Conservation (phyloP, 176 grass and related monocot species). For the Metroxylon sagu region DNA sequence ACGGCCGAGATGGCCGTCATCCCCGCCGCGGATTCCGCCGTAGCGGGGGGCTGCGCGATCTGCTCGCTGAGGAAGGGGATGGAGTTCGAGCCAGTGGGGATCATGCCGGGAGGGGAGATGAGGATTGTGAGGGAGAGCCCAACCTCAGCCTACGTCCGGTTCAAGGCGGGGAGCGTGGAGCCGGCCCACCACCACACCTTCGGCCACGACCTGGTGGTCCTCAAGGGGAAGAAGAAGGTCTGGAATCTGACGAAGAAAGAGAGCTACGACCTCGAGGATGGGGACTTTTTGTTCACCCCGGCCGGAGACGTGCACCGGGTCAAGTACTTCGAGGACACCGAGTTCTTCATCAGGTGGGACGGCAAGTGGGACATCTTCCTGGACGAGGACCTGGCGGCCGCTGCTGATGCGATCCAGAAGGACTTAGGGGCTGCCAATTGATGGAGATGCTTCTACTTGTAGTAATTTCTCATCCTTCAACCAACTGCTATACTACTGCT, state of each 20-base stretch:
- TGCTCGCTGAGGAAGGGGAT: slow-evolving; percentile 78
- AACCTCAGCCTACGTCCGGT: slow-evolving; percentile 74
- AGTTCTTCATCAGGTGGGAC: slow-evolving; percentile 96
- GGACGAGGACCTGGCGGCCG: slow-evolving; percentile 63
- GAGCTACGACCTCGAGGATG: slow-evolving; percentile 56
- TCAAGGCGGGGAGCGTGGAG: slow-evolving; percentile 92
- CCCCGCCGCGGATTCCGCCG: slow-evolving; percentile 8
- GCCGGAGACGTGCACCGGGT: slow-evolving; percentile 75
- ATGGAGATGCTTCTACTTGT: too few relatives aligned
- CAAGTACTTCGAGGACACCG: slow-evolving; percentile 73
- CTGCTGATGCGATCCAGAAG: slow-evolving; percentile 33
- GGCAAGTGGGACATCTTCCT: slow-evolving; percentile 93
- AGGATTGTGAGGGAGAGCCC: slow-evolving; percentile 82
- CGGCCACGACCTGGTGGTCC: slow-evolving; percentile 85
- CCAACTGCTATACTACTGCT: too few relatives aligned
- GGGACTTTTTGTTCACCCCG: slow-evolving; percentile 86
- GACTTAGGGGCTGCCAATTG: slow-evolving; percentile 10
- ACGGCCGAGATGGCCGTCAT: slow-evolving; percentile 70
- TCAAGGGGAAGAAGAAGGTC: slow-evolving; percentile 82
- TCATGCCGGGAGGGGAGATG: slow-evolving; percentile 95
- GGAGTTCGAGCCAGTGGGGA: slow-evolving; percentile 67
- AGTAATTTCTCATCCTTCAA: too few relatives aligned
- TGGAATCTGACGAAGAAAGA: slow-evolving; percentile 96
- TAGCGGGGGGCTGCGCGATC: slow-evolving; percentile 40
- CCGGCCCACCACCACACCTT: slow-evolving; percentile 94